Base-by-base conservation (phyloP, 495 filamentous ascomycete species). In the Penicillium mononematosum region DNA sequence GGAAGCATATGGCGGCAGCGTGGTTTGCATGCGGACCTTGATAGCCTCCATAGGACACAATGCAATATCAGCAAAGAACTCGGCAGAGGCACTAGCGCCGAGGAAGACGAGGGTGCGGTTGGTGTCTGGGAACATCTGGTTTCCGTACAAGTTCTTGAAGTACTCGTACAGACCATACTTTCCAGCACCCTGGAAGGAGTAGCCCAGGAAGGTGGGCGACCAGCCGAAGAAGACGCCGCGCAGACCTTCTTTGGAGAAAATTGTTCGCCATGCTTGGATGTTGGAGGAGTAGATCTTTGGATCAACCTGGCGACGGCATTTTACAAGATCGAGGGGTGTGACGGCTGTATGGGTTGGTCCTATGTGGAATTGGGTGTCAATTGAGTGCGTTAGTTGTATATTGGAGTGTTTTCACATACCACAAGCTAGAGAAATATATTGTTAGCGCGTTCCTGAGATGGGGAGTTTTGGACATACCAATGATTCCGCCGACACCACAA, bases 131-230 rank as follows among this genome's bases (percentile, higher is more conserved):
- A 87, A 86, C 32, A 86, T 48, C 53, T 76, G 73, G 53, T 88
- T 83, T 58, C 85, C 85, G 69, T 89, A 89, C 24, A 80, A 63
- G 70, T 89, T 78, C 65, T 89, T 89, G 81, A 89, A 89, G 66
- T 87, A 81, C 56, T 89, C 86, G 66, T 89, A 89, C 71, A 87
- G 81, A 14, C 86, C 86, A 66, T 89, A 89, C 69, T 89, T 89
- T n/a, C 86, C 86, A 49, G 84, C 85, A n/a, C 86, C 86, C 61
- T 89, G 86, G 62, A 87, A 78, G 36, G 80, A 84, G 77, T 89
- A 89, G 32, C 85, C 86, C 9, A 88, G 67, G 55, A 87, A 83
- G 19, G 86, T 89, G 9, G 86, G 86, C 0, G 83, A 76, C 86
- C 86, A 88, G 63, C 86, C 86, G 70, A 87, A 86, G 76, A 87